Conservation (phyloP, 306 rosid genomes). For the Spatholobus suberectus region DNA sequence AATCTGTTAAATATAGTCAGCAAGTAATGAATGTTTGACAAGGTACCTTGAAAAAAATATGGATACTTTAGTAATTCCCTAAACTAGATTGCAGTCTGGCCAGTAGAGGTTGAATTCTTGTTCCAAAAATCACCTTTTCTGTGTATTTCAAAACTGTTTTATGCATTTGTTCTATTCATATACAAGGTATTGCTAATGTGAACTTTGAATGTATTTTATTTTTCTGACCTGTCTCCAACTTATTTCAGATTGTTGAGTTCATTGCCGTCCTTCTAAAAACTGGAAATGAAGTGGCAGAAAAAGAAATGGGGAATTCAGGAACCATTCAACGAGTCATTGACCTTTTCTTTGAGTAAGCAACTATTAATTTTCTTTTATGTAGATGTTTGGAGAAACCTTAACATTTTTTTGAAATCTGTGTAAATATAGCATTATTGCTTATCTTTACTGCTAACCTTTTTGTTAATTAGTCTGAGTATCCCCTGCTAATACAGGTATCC, state of each 20-base stretch:
- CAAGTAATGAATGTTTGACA: not conserved
- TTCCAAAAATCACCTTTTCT: not conserved
- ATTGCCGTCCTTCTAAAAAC: slow-evolving; percentile 87
- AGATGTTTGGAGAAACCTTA: not conserved
- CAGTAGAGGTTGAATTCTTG: slow-evolving; percentile 3
- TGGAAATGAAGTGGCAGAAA: slow-evolving; percentile 83
- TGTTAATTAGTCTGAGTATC: slow-evolving; percentile 23
- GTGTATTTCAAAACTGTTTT: not conserved
- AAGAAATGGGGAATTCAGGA: slow-evolving; percentile 88
- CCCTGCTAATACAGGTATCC: slow-evolving; percentile 78
- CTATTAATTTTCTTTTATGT: not conserved
- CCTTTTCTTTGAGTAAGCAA: slow-evolving; percentile 95
- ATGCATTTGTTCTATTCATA: not conserved
- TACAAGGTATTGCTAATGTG: not conserved
- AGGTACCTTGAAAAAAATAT: not conserved
- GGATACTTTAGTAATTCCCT: slow-evolving; percentile 21
- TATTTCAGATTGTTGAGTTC: slow-evolving; percentile 88
- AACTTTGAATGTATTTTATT: slow-evolving; percentile 18
- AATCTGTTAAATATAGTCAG: not conserved
- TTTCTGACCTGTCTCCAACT: slow-evolving; percentile 31
- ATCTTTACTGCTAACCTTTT: slow-evolving; percentile 20
- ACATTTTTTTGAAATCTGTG: not conserved
- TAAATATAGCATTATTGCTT: slow-evolving; percentile 25
- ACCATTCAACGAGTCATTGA: slow-evolving; percentile 82
- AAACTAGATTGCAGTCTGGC: slow-evolving; percentile 15